These are phyloP conservation scores for Apiotrichum brassicae DNA, from an alignment of 1,284 basidiomycete genomes.

Conservation along the genomic window DNA sequence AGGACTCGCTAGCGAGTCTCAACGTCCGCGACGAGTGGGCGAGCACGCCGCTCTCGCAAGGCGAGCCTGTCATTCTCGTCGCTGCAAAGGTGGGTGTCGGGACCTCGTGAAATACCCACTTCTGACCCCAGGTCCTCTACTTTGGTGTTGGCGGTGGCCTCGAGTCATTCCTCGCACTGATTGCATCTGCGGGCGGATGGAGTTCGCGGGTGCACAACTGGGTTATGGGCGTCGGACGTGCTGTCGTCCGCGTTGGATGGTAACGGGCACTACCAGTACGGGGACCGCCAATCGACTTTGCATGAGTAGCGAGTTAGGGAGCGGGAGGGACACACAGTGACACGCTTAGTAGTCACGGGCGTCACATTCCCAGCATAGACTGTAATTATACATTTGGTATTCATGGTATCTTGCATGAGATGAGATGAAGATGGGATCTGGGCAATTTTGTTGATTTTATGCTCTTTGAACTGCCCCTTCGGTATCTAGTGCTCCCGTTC, in stretches of 20 bases:
- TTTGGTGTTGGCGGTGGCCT: slow-evolving; percentile 94
- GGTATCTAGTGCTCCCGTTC: too few species aligned
- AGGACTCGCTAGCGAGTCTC: slow-evolving; percentile 26
- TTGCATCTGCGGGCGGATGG: slow-evolving; percentile 47
- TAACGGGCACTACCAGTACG: too few species aligned
- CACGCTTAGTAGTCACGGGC: too few species aligned
- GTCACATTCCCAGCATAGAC: too few species aligned
- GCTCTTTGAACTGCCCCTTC: too few species aligned
- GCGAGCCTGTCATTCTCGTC: slow-evolving; percentile 28
- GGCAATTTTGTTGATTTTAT: too few species aligned
- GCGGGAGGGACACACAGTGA: too few species aligned
- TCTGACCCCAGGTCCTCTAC: slow-evolving; percentile 63
- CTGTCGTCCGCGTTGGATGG: slow-evolving; percentile 56
- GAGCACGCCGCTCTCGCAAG: slow-evolving; percentile 12
- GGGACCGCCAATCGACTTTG: too few species aligned
- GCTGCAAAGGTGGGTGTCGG: slow-evolving; percentile 39
- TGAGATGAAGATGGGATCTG: too few species aligned
- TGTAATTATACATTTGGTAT: too few species aligned
- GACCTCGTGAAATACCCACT: background rate
- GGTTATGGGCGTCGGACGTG: slow-evolving; percentile 59
- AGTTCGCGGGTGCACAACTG: slow-evolving; percentile 49
- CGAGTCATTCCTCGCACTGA: slow-evolving; percentile 59
- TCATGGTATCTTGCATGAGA: too few species aligned
- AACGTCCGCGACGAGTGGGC: slow-evolving; percentile 25
- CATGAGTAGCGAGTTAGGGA: too few species aligned